Base-by-base conservation (phyloP, 2,329 filamentous ascomycete species). In the Aspergillus brunneoviolaceus region DNA sequence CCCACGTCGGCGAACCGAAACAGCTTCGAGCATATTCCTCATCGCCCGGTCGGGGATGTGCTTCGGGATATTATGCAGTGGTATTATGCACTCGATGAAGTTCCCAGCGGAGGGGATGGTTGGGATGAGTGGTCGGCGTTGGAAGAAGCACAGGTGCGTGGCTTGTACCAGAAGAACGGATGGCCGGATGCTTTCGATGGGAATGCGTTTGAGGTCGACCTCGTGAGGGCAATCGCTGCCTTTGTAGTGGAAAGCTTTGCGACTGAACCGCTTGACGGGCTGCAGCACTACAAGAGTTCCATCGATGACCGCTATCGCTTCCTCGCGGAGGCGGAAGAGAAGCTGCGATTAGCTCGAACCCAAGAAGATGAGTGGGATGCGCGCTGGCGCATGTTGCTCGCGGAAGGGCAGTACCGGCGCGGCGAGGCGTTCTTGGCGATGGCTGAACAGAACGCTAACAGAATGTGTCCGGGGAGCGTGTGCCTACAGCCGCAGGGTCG, bases 151-250 rank as follows among this genome's bases (percentile, higher is more conserved):
- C 23, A 21, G 55, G 27, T 60, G 19, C 56, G 51, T 29, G 50
- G 5, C 5, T 19, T 63, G 52, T 64, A 61, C 45, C 54, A 19
- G 16, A 49, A 39, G 39, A 10, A 62, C 21, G 65, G 66, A n/a
- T 68, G 67, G 66, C 65, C 60, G 11, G 60, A 61, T 31, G 29
- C 57, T 4, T 65, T 68, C 45, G 55, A 68, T 25, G 63, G 66
- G n/a, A 58, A 64, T 2, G 50, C 45, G 5, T 68, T 68, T 31
- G 29, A 60, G 11, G 54, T 67, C 3, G 62, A 55, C 16, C n/a
- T 51, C 35, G 54, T 49, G 25, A 58, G 65, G 12, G 54, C 47
- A 2, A 27, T 16, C 11, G 19, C 39, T 10, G 6, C 16, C 11
- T 9, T 2, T 31, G 9, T 23, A 12, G 25, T 29, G 25, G 16